A percentile compares a stretch with the other conserved stretches of the same genome.
Evolutionary conservation across 495 filamentous ascomycete species (phyloP).

Genomic region (Trichoderma orchidacearum): DNA sequence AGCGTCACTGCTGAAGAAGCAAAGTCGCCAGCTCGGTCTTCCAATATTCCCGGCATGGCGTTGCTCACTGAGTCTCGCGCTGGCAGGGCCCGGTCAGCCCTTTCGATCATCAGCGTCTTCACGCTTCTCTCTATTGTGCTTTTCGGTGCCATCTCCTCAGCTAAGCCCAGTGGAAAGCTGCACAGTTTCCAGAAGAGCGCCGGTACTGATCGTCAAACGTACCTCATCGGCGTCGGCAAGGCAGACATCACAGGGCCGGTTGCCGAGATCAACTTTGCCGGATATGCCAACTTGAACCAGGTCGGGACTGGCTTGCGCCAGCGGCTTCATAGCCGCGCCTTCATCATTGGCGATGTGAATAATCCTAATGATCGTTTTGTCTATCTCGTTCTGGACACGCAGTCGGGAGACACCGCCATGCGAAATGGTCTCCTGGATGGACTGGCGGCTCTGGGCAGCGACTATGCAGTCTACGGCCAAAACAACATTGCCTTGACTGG

Average conservation of each 20-base stretch:
- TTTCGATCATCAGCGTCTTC: neutral
- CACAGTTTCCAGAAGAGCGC: conserved; percentile 4
- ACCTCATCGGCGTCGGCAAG: conserved; percentile 80
- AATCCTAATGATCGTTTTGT: conserved; percentile 64
- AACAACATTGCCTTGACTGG: conserved; percentile 81
- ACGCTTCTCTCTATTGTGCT: neutral
- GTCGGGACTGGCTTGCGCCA: conserved; percentile 72
- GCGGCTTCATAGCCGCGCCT: conserved; percentile 75
- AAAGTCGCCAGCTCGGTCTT: neutral
- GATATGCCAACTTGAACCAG: conserved; percentile 70
- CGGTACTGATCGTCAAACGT: conserved; percentile 33
- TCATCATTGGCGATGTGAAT: conserved; percentile 67
- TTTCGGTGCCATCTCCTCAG: neutral
- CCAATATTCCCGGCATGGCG: neutral
- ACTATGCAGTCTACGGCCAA: conserved; percentile 48
- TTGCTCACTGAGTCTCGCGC: neutral
- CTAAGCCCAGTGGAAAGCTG: neutral
- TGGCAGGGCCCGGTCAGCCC: neutral
- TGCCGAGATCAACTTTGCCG: conserved; percentile 39
- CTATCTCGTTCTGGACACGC: conserved; percentile 73
- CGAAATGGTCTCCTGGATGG: conserved; percentile 72
- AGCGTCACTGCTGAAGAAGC: neutral
- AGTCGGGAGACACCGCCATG: conserved; percentile 79
- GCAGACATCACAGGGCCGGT: conserved; percentile 85
- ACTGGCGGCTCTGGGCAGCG: conserved; percentile 40